Conservation (phyloP, 169 alveolate species). For the Condylostoma magnum region DNA sequence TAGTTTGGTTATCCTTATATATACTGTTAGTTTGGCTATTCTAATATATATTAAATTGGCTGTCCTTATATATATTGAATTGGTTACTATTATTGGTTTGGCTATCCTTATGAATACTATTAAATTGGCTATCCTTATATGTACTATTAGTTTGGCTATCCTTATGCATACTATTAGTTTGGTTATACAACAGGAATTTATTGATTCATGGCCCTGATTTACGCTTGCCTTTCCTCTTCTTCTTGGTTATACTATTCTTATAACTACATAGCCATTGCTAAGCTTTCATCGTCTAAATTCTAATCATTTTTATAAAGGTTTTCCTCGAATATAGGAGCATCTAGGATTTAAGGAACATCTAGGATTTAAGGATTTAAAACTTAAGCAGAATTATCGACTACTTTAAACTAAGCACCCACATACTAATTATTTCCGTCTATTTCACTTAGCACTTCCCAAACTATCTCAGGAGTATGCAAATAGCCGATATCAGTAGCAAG, state of each 20-base stretch:
- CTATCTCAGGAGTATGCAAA: background rate
- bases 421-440: background rate
- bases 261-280: background rate
- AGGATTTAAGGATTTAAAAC: background rate
- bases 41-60: background rate
- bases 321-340: background rate
- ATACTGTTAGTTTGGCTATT: background rate
- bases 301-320: background rate
- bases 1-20: background rate
- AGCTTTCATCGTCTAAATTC: background rate
- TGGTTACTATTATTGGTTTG: background rate
- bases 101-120: too few relatives aligned
- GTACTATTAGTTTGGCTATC: background rate
- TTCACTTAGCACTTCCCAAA: conserved; percentile 13
- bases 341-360: background rate
- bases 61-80: background rate
- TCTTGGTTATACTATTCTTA: background rate
- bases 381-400: background rate
- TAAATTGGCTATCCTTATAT: background rate
- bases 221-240: too few relatives aligned
- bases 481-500: conserved; percentile 33
- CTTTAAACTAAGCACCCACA: background rate
- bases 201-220: too few relatives aligned
- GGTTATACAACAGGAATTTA: too few relatives aligned
- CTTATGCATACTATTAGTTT: background rate